Base-by-base conservation (phyloP, 352 stramenopile species). In the Globisporangium middletonii region DNA sequence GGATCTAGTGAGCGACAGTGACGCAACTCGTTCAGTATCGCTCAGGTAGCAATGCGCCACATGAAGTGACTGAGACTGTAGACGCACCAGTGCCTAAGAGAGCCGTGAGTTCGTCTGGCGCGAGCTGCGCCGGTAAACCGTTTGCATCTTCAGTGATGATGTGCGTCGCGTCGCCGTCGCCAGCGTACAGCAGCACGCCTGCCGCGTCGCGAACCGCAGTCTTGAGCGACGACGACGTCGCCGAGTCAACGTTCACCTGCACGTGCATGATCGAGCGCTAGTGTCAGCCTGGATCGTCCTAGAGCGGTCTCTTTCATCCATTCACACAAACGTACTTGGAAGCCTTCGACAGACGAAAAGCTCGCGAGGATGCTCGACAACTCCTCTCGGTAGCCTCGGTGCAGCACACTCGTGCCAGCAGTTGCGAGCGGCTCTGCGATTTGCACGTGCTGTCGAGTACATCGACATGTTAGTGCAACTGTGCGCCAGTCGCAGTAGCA, bases 181-280 rank as follows among this genome's bases (percentile, higher is more conserved):
- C 73, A 16, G 69, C 68, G 53, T 80, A 83, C 16, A 83, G 52
- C 33, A 82, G n/a, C 13, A 77, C 60, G 45, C 76, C 68, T 27
- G 59, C 69, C 15, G 67, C 55, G 42, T 60, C 63, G 15, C 61
- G 54, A 43, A 82, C 33, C 15, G 68, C 68, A 16, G 67, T 57
- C 50, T 63, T 50, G 33, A 82, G 60, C 5, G 72, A 73, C n/a
- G 62, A 41, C 0, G 27, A 51, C 13, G 68, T 79, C 18, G 72
- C 72, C 18, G 60, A 68, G 30, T 73, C 59, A 52, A 72, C 75
- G 15, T 64, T 65, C 43, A 73, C 60, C 73, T 79, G 42, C 27
- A 47, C 23, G 6, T n/a, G 4, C 12, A 47, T 37, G 27, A 44
- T 5, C 9, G 3, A 49, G 9, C 8, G 13, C 26, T 15, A 26